Conservation (phyloP, 2,329 filamentous ascomycete species). For the Zelopaecilomyces penicillatus region DNA sequence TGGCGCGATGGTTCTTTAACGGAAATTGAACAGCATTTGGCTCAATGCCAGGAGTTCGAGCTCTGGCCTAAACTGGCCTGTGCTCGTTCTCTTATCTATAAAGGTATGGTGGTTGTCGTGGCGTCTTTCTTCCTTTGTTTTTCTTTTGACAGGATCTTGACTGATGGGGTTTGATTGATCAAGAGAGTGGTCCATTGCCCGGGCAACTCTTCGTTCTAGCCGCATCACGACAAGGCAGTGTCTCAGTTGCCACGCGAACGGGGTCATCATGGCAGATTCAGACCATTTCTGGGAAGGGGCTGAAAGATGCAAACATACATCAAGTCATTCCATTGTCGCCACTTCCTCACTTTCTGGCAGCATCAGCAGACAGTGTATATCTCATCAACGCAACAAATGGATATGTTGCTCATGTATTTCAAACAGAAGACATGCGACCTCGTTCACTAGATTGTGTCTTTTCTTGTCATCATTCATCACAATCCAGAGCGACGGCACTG, state of each 20-base stretch:
- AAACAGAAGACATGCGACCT: constrained; percentile 48
- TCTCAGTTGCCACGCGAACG: constrained; percentile 37
- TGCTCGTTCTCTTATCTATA: constrained; percentile 37
- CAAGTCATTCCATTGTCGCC: constrained; percentile 51
- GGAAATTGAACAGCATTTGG: constrained; percentile 42
- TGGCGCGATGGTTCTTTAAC: constrained; percentile 55
- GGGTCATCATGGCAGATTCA: constrained; percentile 41
- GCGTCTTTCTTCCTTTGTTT: neutral
- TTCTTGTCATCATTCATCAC: constrained; percentile 31
- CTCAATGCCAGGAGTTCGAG: constrained; percentile 28
- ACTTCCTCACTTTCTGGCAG: constrained; percentile 52
- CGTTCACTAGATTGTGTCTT: constrained; percentile 54
- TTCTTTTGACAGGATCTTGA: neutral
- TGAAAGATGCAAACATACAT: constrained; percentile 39
- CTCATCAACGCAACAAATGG: constrained; percentile 39
- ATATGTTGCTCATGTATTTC: constrained; percentile 52
- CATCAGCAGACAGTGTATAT: constrained; percentile 50
- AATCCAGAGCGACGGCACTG: constrained; percentile 48
- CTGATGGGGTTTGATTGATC: too few relatives aligned
- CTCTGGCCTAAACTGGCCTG: constrained; percentile 44
- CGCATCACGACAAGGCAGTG: constrained; percentile 40
- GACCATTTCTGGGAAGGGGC: constrained; percentile 31
- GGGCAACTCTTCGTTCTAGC: constrained; percentile 28
- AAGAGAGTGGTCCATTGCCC: constrained; percentile 8
- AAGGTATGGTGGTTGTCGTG: constrained; percentile 36